phyloP scores from a whole-genome alignment of 108 stramenopile species.

The Cafeteria roenbergensis region DNA sequence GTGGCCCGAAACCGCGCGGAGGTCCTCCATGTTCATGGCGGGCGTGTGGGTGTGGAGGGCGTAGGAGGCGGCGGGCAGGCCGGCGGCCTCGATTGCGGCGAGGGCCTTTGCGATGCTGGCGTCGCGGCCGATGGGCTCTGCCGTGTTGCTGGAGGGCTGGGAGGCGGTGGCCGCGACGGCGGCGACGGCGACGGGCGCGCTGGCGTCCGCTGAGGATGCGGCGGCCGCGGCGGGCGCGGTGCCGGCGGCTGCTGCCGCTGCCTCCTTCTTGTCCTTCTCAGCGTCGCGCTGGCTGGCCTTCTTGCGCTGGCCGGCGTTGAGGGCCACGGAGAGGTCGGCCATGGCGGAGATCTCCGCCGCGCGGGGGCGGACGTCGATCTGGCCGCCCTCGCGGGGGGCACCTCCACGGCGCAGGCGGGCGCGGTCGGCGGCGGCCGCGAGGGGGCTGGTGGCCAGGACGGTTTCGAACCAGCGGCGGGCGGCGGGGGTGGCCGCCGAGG shows the following conservation, averaged over 20 bases:
- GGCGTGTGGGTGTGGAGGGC: constrained; percentile 6
- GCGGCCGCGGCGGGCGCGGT: background rate
- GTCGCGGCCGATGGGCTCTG: background rate
- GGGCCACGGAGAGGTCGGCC: constrained; percentile 12
- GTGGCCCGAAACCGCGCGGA: background rate
- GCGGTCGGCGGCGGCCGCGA: background rate
- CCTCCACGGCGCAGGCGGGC: background rate
- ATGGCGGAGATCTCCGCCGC: background rate
- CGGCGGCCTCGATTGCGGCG: constrained; percentile 1
- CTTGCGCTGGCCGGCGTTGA: constrained; percentile 18
- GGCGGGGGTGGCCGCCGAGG: too few relatives aligned
- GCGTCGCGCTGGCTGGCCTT: constrained; percentile 10
- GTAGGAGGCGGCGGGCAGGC: background rate
- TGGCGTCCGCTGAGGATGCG: background rate
- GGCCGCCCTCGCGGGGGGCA: background rate
- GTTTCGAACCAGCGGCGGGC: background rate
- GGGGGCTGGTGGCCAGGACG: background rate
- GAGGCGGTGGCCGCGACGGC: background rate
- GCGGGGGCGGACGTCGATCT: constrained; percentile 10
- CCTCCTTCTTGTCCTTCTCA: constrained; percentile 16
- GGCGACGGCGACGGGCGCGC: background rate
- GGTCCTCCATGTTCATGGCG: constrained; percentile 13
- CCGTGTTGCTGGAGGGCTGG: background rate
- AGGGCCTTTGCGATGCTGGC: constrained; percentile 1
- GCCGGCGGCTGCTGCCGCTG: background rate